phyloP scores from a whole-genome alignment of 208 protist genomes.

The Angomonas desouzai region DNA sequence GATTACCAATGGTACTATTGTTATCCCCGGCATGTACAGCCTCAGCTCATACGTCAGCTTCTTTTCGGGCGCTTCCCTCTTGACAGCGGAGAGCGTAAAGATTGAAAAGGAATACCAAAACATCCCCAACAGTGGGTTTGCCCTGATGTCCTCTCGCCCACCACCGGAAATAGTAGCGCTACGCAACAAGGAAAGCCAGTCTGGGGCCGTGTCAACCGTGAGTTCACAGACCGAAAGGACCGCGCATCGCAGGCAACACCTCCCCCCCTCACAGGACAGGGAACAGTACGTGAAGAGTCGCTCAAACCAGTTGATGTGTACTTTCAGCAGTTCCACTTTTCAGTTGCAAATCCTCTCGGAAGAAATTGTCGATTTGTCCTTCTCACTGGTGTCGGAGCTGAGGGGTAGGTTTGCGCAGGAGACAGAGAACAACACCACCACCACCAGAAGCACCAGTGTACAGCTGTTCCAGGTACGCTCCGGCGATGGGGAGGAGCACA shows the following conservation, averaged over 20 bases:
- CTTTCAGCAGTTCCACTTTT: conserved; percentile 37
- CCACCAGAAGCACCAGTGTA: conserved; percentile 33
- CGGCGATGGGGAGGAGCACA: conserved; percentile 48
- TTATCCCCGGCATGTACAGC: conserved; percentile 74
- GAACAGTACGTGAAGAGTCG: conserved; percentile 20
- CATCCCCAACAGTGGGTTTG: conserved; percentile 28
- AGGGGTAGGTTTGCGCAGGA: conserved; percentile 36
- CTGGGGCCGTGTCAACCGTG: neutral
- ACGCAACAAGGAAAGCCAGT: conserved; percentile 4
- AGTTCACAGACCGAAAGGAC: neutral
- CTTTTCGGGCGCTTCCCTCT: conserved; percentile 47
- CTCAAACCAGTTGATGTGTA: conserved; percentile 28
- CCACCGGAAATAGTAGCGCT: conserved; percentile 1
- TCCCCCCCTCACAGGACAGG: neutral
- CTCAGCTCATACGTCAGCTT: conserved; percentile 84
- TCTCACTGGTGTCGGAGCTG: conserved; percentile 44
- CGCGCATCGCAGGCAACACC: neutral
- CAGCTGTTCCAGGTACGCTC: conserved; percentile 53
- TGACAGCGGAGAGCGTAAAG: conserved; percentile 43
- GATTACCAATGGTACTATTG: conserved; percentile 81
- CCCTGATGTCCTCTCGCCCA: conserved; percentile 10
- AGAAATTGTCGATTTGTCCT: conserved; percentile 53
- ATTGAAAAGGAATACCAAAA: conserved; percentile 65
- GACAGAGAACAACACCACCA: conserved; percentile 37
- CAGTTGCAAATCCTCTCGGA: conserved; percentile 58